Conservation (phyloP, 2,329 filamentous ascomycete genomes). For the Aspergillus quadricinctus region DNA sequence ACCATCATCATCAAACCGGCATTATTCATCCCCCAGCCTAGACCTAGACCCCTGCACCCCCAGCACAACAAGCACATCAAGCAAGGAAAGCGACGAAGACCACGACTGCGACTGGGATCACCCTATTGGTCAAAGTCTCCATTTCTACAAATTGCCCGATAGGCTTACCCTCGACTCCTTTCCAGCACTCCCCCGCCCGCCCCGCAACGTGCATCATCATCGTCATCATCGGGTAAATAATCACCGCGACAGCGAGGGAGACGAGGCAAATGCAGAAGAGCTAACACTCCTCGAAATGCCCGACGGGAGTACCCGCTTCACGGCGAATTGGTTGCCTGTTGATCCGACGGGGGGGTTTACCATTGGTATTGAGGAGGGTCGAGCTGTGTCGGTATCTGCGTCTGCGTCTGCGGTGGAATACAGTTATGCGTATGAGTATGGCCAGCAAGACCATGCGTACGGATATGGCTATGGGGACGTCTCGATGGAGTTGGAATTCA, state of each 20-base stretch:
- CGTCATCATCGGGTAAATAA: neutral
- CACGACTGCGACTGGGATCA: constrained; percentile 12
- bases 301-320: constrained; percentile 27
- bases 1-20: neutral
- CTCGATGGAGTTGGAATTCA: neutral
- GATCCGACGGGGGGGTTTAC: constrained; percentile 27
- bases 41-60: constrained; percentile 20
- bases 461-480: neutral
- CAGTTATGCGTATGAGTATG: neutral
- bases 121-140: no score
- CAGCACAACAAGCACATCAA: constrained; percentile 17
- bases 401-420: neutral
- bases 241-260: neutral
- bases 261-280: constrained; percentile 7
- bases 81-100: constrained; percentile 19
- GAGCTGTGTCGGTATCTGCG: neutral
- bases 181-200: neutral
- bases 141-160: constrained; percentile 9
- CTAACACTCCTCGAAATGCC: constrained; percentile 30
- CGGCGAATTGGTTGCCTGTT: constrained; percentile 30
- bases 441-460: neutral
- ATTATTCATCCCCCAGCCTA: constrained; percentile 5
- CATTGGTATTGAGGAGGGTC: constrained; percentile 14
- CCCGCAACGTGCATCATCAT: neutral
- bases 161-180: neutral